Evolutionary conservation across 1,139 yeast genomes (phyloP).

Genomic region (Blastobotrys malaysiensis): DNA sequence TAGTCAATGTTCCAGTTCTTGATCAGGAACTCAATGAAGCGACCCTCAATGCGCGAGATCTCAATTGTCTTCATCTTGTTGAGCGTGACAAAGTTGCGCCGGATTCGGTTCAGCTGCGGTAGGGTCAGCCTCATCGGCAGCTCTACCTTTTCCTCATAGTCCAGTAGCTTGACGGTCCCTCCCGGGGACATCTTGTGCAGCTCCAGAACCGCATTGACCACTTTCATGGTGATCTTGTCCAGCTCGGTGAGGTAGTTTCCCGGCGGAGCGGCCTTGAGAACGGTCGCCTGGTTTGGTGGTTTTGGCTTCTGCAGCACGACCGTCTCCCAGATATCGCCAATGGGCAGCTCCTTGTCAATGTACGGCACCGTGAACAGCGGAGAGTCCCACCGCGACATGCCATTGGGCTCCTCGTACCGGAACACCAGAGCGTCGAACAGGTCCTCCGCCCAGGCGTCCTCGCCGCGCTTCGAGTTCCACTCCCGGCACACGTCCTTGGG

Average conservation of each 20-base stretch:
- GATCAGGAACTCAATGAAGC: slow-evolving; percentile 71
- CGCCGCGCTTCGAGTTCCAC: slow-evolving; percentile 47
- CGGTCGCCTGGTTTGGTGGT: slow-evolving; percentile 38
- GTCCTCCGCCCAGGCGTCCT: slow-evolving; percentile 57
- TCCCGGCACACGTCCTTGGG: slow-evolving; percentile 56
- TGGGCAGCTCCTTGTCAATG: slow-evolving; percentile 48
- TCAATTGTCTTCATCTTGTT: slow-evolving; percentile 74
- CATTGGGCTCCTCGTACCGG: slow-evolving; percentile 92
- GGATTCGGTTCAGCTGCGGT: slow-evolving; percentile 75
- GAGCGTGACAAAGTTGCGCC: slow-evolving; percentile 74
- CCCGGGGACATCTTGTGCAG: slow-evolving; percentile 54
- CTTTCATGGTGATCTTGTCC: slow-evolving; percentile 65
- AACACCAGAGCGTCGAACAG: slow-evolving; percentile 65
- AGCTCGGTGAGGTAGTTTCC: slow-evolving; percentile 74
- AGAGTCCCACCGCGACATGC: slow-evolving; percentile 85
- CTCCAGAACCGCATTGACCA: slow-evolving; percentile 53
- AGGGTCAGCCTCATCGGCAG: slow-evolving; percentile 65
- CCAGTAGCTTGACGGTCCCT: slow-evolving; percentile 43
- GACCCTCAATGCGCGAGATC: slow-evolving; percentile 54
- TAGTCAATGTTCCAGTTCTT: slow-evolving; percentile 35
- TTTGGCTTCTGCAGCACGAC: slow-evolving; percentile 56
- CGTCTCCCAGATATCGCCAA: slow-evolving; percentile 68
- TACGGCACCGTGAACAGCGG: slow-evolving; percentile 73
- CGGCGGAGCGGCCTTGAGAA: slow-evolving; percentile 66
- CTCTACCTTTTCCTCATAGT: slow-evolving; percentile 41